These are phyloP conservation scores for Solanum corneliomulleri DNA, from an alignment of 257 asterid genomes.

Conservation along the genomic window DNA sequence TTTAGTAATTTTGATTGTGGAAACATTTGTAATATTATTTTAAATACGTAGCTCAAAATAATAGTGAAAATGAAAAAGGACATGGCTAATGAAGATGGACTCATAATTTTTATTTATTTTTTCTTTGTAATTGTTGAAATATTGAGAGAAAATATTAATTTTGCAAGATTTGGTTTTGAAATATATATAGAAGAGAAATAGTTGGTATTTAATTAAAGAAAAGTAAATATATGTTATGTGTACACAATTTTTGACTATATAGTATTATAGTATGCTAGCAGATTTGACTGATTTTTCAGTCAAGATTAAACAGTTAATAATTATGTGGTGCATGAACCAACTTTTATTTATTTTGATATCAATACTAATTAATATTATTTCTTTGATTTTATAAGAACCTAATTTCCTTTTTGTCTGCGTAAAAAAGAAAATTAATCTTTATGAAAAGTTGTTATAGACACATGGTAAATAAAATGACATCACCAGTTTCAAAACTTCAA, in stretches of 20 bases:
- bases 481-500: background rate
- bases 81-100: background rate
- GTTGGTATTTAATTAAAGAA: background rate
- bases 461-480: background rate
- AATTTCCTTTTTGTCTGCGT: background rate
- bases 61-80: background rate
- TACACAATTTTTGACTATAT: background rate
- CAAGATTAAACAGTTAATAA: background rate
- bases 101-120: background rate
- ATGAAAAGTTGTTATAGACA: background rate
- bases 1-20: background rate
- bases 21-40: background rate
- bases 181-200: background rate
- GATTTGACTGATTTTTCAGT: background rate
- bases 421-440: background rate
- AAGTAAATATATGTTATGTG: background rate
- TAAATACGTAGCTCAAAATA: background rate
- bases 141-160: background rate
- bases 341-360: background rate
- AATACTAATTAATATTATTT: background rate
- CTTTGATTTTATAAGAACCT: background rate
- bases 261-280: background rate
- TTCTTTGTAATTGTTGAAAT: background rate
- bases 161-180: background rate
- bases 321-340: background rate